Base-by-base conservation (phyloP, 768 basidiomycete genomes). In the Austroboletus eburneus region DNA sequence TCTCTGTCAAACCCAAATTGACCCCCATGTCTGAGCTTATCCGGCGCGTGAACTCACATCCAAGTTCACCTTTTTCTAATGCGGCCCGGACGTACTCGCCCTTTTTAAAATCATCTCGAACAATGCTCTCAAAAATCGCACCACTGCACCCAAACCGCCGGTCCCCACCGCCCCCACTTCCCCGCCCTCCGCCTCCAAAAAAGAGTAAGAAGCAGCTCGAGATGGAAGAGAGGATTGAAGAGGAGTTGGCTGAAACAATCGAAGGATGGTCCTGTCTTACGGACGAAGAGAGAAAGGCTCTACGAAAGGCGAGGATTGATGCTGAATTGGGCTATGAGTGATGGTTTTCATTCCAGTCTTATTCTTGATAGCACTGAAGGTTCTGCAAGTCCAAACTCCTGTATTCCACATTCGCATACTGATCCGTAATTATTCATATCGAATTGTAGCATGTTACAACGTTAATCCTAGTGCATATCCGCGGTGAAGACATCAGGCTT, bases 181-280 rank as follows among this genome's bases (percentile, higher is more conserved):
- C 87, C 1, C 78, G 80, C 4, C 81, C 80, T 0, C 85, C 85
- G 5, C 80, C 82, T 37, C 78, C 75, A 51, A 86, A 81, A 68
- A 90, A 90, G 71, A 82, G 79, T 42, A 88, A 88, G 72, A 90
- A 89, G 62, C 79, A 87, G 65, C 65, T 85, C 20, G 78, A 81
- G 57, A 66, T 77, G 57, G 87, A 90, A 65, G 87, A 90, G 62
- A 77, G 75, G 57, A 88, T 88, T 77, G 87, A 89, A 59, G 79
- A 86, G 62, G 87, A 91, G 66, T 65, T 90, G 47, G 72, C 84
- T 21, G 87, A 90, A 51, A 80, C 72, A 35, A 69, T 85, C 3
- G 85, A 86, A 10, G 87, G 86, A 16, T 78, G 85, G 68, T 73
- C 74, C 27, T 61, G 65, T 27, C 60, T 67, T 42, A 54, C 57